Conservation (phyloP, 768 basidiomycete genomes). For the Sporobolomyces pararoseus region DNA sequence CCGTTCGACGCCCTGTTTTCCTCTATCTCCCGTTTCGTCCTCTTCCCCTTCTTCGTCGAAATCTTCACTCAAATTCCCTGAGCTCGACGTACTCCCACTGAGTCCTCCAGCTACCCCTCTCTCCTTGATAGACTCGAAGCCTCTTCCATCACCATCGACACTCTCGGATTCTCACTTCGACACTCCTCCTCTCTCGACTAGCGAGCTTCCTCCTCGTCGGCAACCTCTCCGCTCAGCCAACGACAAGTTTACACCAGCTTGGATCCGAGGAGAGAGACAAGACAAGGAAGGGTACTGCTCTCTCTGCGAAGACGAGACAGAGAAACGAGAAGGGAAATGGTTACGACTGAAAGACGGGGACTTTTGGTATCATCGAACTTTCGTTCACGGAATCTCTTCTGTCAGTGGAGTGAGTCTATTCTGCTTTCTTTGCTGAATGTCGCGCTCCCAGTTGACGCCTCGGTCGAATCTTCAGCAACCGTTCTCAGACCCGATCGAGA, state of each 20-base stretch:
- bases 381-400: conserved; percentile 15
- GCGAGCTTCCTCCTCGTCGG: conserved; percentile 1
- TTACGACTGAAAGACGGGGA: conserved; percentile 4
- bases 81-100: neutral
- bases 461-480: no score
- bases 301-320: neutral
- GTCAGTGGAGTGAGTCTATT: conserved; percentile 14
- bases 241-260: conserved; percentile 8
- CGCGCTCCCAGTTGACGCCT: no score
- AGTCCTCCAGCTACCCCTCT: neutral
- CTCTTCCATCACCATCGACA: neutral
- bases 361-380: conserved; percentile 17
- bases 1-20: conserved; percentile 11
- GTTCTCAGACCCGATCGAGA: conserved; percentile 1
- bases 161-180: neutral
- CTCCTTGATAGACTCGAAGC: neutral
- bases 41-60: neutral
- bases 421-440: neutral
- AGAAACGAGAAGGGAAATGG: neutral
- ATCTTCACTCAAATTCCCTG: neutral
- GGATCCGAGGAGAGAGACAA: conserved; percentile 2
- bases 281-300: conserved; percentile 9
- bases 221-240: neutral
- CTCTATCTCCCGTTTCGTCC: neutral
- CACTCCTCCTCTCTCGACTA: neutral